Conservation (phyloP, 352 stramenopile genomes). For the Globisporangium okanoganense region DNA sequence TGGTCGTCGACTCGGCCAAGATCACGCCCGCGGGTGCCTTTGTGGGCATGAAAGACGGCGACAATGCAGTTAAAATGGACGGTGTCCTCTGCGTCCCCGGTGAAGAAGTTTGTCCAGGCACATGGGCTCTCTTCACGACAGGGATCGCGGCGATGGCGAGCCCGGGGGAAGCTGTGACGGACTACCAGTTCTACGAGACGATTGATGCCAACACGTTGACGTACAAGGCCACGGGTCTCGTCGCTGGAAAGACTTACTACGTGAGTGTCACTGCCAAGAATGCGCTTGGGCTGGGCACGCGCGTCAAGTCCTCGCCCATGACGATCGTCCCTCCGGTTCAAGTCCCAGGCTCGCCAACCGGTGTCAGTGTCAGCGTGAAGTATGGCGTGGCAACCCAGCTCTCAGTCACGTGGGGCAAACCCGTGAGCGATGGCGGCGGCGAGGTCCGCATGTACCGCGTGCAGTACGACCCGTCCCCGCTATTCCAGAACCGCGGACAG, state of each 20-base stretch:
- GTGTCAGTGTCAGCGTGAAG: slow-evolving; percentile 72
- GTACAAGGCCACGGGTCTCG: slow-evolving; percentile 70
- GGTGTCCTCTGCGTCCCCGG: slow-evolving; percentile 43
- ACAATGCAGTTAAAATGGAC: slow-evolving; percentile 59
- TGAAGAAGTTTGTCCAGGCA: slow-evolving; percentile 40
- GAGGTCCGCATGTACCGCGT: slow-evolving; percentile 72
- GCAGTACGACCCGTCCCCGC: slow-evolving; percentile 65
- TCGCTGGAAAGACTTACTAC: slow-evolving; percentile 75
- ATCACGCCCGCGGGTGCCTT: slow-evolving; percentile 43
- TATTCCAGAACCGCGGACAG: slow-evolving; percentile 59
- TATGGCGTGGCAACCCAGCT: slow-evolving; percentile 74
- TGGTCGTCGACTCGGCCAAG: slow-evolving; percentile 59
- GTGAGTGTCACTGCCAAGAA: slow-evolving; percentile 90
- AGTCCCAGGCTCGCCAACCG: slow-evolving; percentile 60
- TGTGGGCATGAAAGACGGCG: slow-evolving; percentile 62
- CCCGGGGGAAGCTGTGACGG: slow-evolving; percentile 49
- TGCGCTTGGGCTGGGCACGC: slow-evolving; percentile 49
- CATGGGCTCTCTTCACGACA: slow-evolving; percentile 34
- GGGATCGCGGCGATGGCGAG: slow-evolving; percentile 30
- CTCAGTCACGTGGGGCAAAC: slow-evolving; percentile 40
- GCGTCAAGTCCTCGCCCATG: slow-evolving; percentile 32
- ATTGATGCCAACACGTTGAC: slow-evolving; percentile 46
- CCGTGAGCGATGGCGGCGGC: slow-evolving; percentile 51
- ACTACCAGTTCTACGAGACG: slow-evolving; percentile 73
- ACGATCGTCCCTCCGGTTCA: slow-evolving; percentile 69